Conservation (phyloP, 2,329 filamentous ascomycete genomes). For the Sporothrix dimorphospora region DNA sequence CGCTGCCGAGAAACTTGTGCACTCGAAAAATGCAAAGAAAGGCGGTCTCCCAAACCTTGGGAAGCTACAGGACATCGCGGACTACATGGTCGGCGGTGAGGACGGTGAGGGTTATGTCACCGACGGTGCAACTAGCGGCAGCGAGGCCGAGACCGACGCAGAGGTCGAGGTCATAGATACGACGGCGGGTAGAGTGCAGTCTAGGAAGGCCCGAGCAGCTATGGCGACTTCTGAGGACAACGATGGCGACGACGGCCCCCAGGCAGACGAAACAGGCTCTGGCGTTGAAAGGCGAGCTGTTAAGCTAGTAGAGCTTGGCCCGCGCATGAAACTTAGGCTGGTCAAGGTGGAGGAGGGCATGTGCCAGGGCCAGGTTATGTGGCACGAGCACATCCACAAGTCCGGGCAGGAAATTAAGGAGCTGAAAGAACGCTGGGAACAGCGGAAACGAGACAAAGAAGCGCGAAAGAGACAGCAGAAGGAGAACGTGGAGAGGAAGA, state of each 20-base stretch:
- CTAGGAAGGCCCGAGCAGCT: slow-evolving; percentile 53
- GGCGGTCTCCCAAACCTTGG: slow-evolving; percentile 83
- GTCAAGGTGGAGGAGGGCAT: slow-evolving; percentile 96
- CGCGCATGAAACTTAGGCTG: slow-evolving; percentile 83
- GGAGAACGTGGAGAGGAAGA: slow-evolving; percentile 88
- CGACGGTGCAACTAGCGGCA: slow-evolving; percentile 75
- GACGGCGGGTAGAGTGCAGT: slow-evolving; percentile 64
- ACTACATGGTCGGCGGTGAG: slow-evolving; percentile 87
- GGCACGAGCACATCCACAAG: slow-evolving; percentile 95
- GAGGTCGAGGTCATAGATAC: slow-evolving; percentile 84
- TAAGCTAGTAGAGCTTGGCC: slow-evolving; percentile 89
- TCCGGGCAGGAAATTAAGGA: slow-evolving; percentile 74
- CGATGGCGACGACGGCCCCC: slow-evolving; percentile 47
- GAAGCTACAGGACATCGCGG: slow-evolving; percentile 88
- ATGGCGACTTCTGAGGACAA: slow-evolving; percentile 47
- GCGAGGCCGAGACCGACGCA: slow-evolving; percentile 89
- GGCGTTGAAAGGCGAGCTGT: slow-evolving; percentile 83
- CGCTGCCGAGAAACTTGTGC: slow-evolving; percentile 77
- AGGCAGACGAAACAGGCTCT: slow-evolving; percentile 45
- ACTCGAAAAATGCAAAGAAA: slow-evolving; percentile 63
- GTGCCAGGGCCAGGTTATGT: slow-evolving; percentile 89
- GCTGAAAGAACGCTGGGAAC: slow-evolving; percentile 81
- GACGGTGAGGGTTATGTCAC: slow-evolving; percentile 81
- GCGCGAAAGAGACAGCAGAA: slow-evolving; percentile 79
- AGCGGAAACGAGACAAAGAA: slow-evolving; percentile 78